Base-by-base conservation (phyloP, 805 yeast species). In the Candida gorgasii region DNA sequence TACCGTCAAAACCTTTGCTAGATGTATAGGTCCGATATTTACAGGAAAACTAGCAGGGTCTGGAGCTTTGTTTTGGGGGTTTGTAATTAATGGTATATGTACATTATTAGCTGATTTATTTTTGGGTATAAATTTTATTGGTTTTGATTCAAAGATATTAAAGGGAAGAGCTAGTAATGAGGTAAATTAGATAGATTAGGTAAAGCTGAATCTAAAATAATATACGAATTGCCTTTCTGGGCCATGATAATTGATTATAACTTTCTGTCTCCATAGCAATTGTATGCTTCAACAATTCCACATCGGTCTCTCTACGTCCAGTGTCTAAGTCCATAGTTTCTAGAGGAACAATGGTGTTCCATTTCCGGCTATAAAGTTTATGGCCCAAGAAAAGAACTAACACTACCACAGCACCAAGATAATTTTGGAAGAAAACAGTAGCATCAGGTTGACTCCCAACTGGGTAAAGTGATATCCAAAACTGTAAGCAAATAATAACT, bases 1-100 rank as follows among this genome's bases (percentile, higher is more conserved):
- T 55, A 81, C 89, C 28, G 89, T 85, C 18, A 88, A 89, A 60
- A 90, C 96, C 1, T 73, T 86, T 49, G 95, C 95, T 0, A 73
- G 95, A 46, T 80, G 93, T 34, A 58, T 86, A 8, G 95, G 96
- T 0, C 97, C 96, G 1, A 54, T 79, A 3, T 76, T 86, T 53
- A 85, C 95, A 2, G 97, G 97, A 3, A 61, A 72, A 19, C 64
- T 89, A 37, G 93, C 95, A 0, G 73, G 73, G 18, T 49, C 53
- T 8, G 72, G 73, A 1, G 52, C 54, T 2, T 59, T 84, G 17
- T 64, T 75, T 64, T 50, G 67, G 29, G 78, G 85, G 22, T 84
- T 75, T 44, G 47, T 76, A 2, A 75, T 84, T 11, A 74, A 69
- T 45, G 78, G 84, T 23, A 65, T 69, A 19, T 67, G 72, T 14